Evolutionary conservation across 257 asterid species (phyloP), one percentile per base, ranked within the genome.

Genomic region (Gentiana macrophylla): DNA sequence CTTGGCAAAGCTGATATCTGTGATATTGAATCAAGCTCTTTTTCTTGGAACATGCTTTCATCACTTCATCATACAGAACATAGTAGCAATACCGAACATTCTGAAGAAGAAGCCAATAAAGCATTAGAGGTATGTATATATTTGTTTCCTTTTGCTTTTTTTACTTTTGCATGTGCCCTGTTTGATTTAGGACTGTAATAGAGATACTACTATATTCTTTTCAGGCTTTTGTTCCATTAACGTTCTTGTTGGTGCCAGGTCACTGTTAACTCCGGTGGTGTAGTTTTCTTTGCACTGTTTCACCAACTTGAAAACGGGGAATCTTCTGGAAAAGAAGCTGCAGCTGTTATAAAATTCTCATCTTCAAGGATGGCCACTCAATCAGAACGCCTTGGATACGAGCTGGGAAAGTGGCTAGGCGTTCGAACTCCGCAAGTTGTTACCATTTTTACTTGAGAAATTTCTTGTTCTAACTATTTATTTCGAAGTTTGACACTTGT

Each of bases 311-410:
- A 79, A 74, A 72, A 66, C 59, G 93, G 75, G 38, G 95, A 79
- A 66, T 73, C 85, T 62, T 67, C 83, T 73, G 71, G 79, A 52
- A 85, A 72, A 72, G 98, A 92, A 80, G 77, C 97, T 44, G 98
- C 86, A 34, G 97, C 98, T 69, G 98, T 92, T 64, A 88, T 92
- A 75, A 92, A 92, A 75, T 81, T 92, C 73, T 77, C 97, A 43
- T 85, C 98, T 44, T 92, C 98, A 44, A 85, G 98, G 84, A 92
- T 92, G 97, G 97, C 98, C 69, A 92, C 97, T 58, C 98, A 92
- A 67, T 92, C 98, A 64, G 98, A 92, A 68, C 82, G 97, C 65
- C 91, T 92, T 70, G 98, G 98, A 67, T 88, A 81, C 69, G 98
- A 92, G 69, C 88, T 88, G 76, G 98, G 97, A 3, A 92, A 82